Base-by-base conservation (phyloP, 1,139 yeast species). In the Candida glucosophila region DNA sequence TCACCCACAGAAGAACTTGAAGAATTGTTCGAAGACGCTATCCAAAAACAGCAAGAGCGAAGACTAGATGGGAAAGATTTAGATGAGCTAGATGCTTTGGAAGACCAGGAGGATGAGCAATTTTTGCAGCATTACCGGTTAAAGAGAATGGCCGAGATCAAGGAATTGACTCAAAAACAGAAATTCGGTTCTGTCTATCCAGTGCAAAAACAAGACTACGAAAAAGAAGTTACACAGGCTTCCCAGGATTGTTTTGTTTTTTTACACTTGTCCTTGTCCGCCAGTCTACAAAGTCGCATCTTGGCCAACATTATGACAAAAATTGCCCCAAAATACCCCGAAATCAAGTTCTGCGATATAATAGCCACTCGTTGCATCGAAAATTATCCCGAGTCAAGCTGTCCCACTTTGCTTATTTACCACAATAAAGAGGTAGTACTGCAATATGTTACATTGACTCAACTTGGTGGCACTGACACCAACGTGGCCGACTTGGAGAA, bases 351-450 rank as follows among this genome's bases (percentile, higher is more conserved):
- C 45, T 90, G 88, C 22, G 95, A 90, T 39, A 90, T 90, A 26
- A 80, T 83, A 9, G 95, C 83, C 12, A 67, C 73, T 34, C 74
- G 95, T 50, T 93, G 95, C 31, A 81, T 88, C 36, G 97, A 88
- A 43, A 76, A 78, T 46, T 90, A 88, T 49, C 96, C 97, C 1
- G 88, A 83, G 16, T 52, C 70, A 20, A 88, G 83, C 53, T 81
- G 95, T 42, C 99, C 99, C 2, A 92, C 98, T 0, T 58, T 90
- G 12, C 65, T 90, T 24, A 70, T 92, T 2, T 90, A 90, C 49
- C 72, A 72, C 43, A 71, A 82, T 30, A 77, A 77, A 12, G 73
- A 82, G 34, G 90, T 88, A 5, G 55, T 77, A 15, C 80, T 77
- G 45, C 96, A 88, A 49, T 71, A 62, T 39, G 71, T 88, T 12